A percentile compares a stretch with the other conserved stretches of the same genome.
These are phyloP conservation scores for Ascochyta viciae-villosae DNA, from an alignment of 2,329 filamentous ascomycete species.

Conservation along the genomic window DNA sequence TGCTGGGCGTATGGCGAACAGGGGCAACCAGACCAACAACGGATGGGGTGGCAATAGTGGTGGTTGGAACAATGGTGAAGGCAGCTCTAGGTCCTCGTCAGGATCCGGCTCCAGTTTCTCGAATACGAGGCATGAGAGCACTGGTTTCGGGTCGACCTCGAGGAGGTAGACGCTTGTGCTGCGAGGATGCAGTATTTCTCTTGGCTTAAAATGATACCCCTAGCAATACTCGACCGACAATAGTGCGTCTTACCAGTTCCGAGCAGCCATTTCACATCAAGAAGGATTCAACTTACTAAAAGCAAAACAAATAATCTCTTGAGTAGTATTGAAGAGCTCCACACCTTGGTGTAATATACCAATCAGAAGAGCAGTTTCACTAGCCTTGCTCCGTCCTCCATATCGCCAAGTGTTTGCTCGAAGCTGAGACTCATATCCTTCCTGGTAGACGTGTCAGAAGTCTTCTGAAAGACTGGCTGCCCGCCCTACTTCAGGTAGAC, in stretches of 20 bases:
- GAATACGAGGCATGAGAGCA: constrained; percentile 68
- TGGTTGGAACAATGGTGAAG: constrained; percentile 47
- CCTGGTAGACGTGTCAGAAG: neutral
- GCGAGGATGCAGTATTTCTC: constrained; percentile 1
- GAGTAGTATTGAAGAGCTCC: too few species aligned
- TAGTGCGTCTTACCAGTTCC: too few species aligned
- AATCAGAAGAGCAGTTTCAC: too few species aligned
- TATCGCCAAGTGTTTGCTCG: too few species aligned
- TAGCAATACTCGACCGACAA: neutral
- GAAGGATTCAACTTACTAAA: too few species aligned
- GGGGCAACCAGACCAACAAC: constrained; percentile 51
- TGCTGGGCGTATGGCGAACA: constrained; percentile 57
- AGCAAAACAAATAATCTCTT: too few species aligned
- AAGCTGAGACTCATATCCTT: neutral
- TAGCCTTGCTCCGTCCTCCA: too few species aligned
- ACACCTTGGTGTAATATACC: too few species aligned
- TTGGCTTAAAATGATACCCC: constrained; percentile 45
- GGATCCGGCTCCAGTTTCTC: constrained; percentile 49
- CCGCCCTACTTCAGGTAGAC: neutral
- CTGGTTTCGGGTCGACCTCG: constrained; percentile 74
- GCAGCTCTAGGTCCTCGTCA: constrained; percentile 45
- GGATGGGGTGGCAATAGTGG: constrained; percentile 41
- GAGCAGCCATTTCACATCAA: too few species aligned
- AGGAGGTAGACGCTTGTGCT: constrained; percentile 34
- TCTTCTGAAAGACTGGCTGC: neutral